Conservation (phyloP, 805 yeast genomes). For the Scheffersomyces coipomensis region DNA sequence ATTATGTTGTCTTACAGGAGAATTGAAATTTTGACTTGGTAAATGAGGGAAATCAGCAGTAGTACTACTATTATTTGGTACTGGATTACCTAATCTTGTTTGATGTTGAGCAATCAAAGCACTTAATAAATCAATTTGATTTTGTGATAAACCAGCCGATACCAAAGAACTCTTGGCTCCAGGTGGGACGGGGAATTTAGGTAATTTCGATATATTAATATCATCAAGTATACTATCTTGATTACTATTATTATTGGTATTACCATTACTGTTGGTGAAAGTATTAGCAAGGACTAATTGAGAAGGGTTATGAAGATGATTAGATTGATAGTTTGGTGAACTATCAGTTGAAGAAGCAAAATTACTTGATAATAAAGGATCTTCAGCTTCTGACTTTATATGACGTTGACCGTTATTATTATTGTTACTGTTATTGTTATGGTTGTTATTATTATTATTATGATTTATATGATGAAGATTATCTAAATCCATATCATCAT, state of each 20-base stretch:
- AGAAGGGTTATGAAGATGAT: neutral
- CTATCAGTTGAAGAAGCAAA: neutral
- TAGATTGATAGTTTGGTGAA: neutral
- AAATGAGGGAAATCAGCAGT: slow-evolving; percentile 1
- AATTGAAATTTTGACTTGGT: slow-evolving; percentile 4
- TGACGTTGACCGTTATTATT: slow-evolving; percentile 2
- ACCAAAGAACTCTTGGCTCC: slow-evolving; percentile 66
- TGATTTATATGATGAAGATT: neutral
- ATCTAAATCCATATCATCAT: too few species aligned
- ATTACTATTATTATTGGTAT: neutral
- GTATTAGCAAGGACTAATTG: neutral
- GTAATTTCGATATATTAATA: slow-evolving; percentile 43
- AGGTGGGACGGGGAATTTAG: slow-evolving; percentile 67
- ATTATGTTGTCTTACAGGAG: slow-evolving; percentile 13
- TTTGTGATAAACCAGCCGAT: slow-evolving; percentile 64
- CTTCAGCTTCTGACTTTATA: neutral
- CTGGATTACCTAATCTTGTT: slow-evolving; percentile 7
- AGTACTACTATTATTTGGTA: slow-evolving; percentile 1
- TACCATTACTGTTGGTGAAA: neutral
- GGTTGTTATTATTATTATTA: neutral
- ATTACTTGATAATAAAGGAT: neutral
- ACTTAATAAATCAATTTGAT: slow-evolving; percentile 71
- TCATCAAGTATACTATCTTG: slow-evolving; percentile 1
- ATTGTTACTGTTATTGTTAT: slow-evolving; percentile 1
- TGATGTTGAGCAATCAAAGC: slow-evolving; percentile 74